A percentile compares a stretch with the other conserved stretches of the same genome.
These are phyloP conservation scores for Populus tremula DNA, from an alignment of 345 rosid species.

Conservation along the genomic window DNA sequence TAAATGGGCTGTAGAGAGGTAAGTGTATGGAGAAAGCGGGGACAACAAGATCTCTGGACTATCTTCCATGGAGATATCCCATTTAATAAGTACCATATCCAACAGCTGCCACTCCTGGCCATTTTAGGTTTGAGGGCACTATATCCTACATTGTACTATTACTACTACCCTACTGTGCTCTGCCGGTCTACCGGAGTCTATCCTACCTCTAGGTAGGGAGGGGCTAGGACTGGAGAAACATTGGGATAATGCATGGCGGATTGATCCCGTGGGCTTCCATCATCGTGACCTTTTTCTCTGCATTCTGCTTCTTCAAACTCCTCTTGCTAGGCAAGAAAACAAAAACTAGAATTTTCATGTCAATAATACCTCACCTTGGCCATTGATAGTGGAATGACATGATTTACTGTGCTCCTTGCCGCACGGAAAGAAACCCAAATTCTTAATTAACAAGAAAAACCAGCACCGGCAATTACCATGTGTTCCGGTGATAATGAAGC, in stretches of 20 bases:
- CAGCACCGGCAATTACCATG: background rate
- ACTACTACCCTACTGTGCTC: background rate
- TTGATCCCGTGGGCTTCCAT: background rate
- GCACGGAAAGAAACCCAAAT: too few species aligned
- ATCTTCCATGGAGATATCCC: constrained; percentile 7
- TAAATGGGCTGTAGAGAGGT: background rate
- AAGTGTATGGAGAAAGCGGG: constrained; percentile 9
- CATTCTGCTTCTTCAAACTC: background rate
- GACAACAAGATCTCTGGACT: constrained; percentile 13
- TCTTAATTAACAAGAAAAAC: background rate
- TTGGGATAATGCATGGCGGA: background rate
- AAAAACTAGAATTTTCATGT: too few species aligned
- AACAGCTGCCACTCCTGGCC: background rate
- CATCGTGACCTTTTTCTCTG: too few species aligned
- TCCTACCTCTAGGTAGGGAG: background rate
- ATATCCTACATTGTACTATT: background rate
- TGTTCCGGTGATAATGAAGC: background rate
- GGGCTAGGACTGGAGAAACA: background rate
- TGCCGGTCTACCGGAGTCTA: background rate
- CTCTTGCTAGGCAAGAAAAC: background rate
- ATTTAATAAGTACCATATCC: background rate
- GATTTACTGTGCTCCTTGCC: too few species aligned
- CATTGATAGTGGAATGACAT: too few species aligned
- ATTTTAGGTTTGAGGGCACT: background rate
- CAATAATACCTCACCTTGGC: too few species aligned